These are phyloP conservation scores for Chaetoscypha palmicola DNA, from an alignment of 2,329 filamentous ascomycete species.

Conservation along the genomic window DNA sequence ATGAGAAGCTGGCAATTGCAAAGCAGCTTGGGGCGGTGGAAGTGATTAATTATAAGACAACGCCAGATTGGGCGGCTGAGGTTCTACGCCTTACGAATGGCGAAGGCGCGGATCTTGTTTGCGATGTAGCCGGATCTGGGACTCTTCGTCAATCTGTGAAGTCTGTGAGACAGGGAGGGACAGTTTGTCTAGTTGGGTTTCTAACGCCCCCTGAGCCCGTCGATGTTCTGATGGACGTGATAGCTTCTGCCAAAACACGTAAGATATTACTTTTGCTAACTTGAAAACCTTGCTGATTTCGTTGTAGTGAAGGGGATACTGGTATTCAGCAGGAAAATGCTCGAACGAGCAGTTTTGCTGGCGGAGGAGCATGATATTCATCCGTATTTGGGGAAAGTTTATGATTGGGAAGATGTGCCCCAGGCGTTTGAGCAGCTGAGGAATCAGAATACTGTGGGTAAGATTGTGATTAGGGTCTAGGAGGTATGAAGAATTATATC, in stretches of 20 bases:
- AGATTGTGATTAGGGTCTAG: constrained; percentile 42
- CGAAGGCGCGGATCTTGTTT: constrained; percentile 52
- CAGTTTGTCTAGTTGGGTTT: constrained; percentile 41
- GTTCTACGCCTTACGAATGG: constrained; percentile 43
- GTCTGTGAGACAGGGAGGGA: constrained; percentile 38
- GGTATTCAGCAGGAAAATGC: constrained; percentile 66
- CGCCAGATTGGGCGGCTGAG: constrained; percentile 51
- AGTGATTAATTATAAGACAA: constrained; percentile 33
- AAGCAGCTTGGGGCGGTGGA: constrained; percentile 13
- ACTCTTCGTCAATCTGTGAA: constrained; percentile 50
- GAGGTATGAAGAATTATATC: too few species aligned
- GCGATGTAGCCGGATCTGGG: constrained; percentile 60
- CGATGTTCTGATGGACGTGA: constrained; percentile 33
- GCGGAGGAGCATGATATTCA: constrained; percentile 68
- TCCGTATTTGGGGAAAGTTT: constrained; percentile 67
- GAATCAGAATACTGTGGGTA: constrained; percentile 61
- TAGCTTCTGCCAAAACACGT: constrained; percentile 65
- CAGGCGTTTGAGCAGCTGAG: constrained; percentile 66
- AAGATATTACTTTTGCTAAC: constrained; percentile 72
- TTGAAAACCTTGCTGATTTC: constrained; percentile 58
- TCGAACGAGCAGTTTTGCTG: constrained; percentile 65
- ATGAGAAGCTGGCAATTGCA: constrained; percentile 13
- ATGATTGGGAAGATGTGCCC: constrained; percentile 66
- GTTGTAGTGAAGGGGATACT: constrained; percentile 64
- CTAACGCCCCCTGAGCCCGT: constrained; percentile 22